These are phyloP conservation scores for Claviceps sorghi DNA, from an alignment of 2,329 filamentous ascomycete species.

Conservation along the genomic window DNA sequence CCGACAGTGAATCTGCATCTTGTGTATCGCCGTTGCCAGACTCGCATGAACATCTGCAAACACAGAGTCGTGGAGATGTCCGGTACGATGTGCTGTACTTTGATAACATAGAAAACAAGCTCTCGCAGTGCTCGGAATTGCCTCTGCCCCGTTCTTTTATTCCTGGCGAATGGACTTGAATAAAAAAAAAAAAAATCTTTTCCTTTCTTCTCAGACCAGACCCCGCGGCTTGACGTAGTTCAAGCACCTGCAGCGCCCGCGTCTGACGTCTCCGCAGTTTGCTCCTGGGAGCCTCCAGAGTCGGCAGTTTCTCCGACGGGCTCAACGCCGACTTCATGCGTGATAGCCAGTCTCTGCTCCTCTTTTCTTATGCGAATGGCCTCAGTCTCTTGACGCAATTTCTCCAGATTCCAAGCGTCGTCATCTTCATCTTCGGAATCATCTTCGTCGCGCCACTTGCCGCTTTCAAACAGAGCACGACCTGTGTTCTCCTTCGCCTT, in stretches of 20 bases:
- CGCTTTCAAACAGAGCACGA: conserved; percentile 88
- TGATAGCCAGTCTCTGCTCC: conserved; percentile 45
- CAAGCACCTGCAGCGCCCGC: conserved; percentile 7
- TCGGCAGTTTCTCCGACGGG: not conserved
- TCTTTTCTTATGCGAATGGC: conserved; percentile 59
- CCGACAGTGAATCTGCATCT: not conserved
- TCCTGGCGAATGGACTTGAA: not conserved
- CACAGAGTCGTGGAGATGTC: not conserved
- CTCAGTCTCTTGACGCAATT: conserved; percentile 74
- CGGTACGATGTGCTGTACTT: conserved; percentile 4
- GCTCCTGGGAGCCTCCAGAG: conserved; percentile 1
- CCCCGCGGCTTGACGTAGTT: not conserved
- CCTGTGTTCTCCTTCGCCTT: conserved; percentile 92
- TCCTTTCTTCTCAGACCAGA: not conserved
- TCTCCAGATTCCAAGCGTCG: conserved; percentile 67
- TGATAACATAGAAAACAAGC: conserved; percentile 1
- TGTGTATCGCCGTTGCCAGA: not conserved
- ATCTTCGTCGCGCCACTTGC: conserved; percentile 66
- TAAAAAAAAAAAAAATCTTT: not conserved
- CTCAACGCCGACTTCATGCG: conserved; percentile 7
- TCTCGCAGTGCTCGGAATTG: conserved; percentile 14
- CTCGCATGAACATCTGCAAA: not conserved
- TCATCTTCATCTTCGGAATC: conserved; percentile 48
- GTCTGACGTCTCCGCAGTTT: conserved; percentile 2
- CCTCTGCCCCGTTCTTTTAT: conserved; percentile 8